Base-by-base conservation (phyloP, 208 protist species). In the Leishmania tropica region DNA sequence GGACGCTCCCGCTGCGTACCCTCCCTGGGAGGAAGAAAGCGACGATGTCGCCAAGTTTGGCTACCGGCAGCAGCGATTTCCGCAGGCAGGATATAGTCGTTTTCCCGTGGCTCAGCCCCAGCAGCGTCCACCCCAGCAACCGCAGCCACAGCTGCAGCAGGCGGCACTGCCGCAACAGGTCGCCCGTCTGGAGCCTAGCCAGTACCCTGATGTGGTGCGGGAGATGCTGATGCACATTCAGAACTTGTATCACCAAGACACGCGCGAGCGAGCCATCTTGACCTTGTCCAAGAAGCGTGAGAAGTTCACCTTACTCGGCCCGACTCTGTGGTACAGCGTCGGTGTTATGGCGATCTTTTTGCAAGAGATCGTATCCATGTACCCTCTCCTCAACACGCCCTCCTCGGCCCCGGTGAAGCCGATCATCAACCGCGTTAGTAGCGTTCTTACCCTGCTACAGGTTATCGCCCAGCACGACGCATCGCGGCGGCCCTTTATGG, bases 371-470 rank as follows among this genome's bases (percentile, higher is more conserved):
- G 93, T 99, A 17, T 95, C 95, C 54, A 98, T 99, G 76, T 99
- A 99, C 81, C 99, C 99, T 10, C 88, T 99, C 11, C 93, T 99
- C 1, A 92, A 90, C 62, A 89, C 92, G 15, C 90, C 96, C 15
- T 79, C 79, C 17, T 87, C 90, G 54, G 83, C 87, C 10, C 76
- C 76, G 19, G 79, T 90, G 62, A 95, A 97, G 75, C 82, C 92
- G 28, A 88, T 88, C 19, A 88, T 99, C 19, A 99, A 99, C 86
- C 95, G 98, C 56, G 99, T 99, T 8, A 99, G 99, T 86, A 99
- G 99, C 90, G 98, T 99, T 21, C 90, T 99, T 7, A 99, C 99
- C 19, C 93, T 99, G 21, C 92, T 99, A n/a, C 99, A 99, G 87
- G 99, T 97, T 68, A 98, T 99, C 11, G 99, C 99, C 2, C 98